Conservation (phyloP, 306 rosid genomes). For the Coriaria nepalensis region DNA sequence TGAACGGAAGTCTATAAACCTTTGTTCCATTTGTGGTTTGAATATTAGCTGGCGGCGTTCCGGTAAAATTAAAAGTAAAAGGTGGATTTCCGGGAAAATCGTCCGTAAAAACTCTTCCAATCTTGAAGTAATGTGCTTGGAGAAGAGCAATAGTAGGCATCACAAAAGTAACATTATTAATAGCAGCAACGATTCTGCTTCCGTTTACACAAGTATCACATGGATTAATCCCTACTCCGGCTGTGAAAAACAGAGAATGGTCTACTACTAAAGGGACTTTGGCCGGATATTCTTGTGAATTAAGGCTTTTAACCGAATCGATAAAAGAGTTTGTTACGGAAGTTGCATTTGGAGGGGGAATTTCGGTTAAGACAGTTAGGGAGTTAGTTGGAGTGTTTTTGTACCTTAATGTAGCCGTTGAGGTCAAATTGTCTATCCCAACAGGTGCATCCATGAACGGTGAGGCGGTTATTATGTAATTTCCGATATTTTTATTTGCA, state of each 20-base stretch:
- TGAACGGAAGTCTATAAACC: conserved; percentile 31
- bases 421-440: conserved; percentile 41
- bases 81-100: conserved; percentile 61
- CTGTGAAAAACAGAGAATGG: conserved; percentile 42
- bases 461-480: conserved; percentile 42
- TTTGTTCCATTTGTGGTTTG: conserved; percentile 48
- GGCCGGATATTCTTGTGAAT: conserved; percentile 45
- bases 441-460: conserved; percentile 77
- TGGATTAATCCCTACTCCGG: conserved; percentile 41
- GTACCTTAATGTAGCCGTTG: conserved; percentile 41
- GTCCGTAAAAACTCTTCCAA: conserved; percentile 41
- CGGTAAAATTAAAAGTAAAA: conserved; percentile 40
- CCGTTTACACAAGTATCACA: conserved; percentile 36
- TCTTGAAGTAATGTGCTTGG: conserved; percentile 51
- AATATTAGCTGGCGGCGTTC: conserved; percentile 30
- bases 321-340: conserved; percentile 22
- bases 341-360: conserved; percentile 58
- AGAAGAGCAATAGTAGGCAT: conserved; percentile 49
- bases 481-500: conserved; percentile 30
- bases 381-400: conserved; percentile 28
- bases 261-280: conserved; percentile 37
- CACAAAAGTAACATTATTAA: conserved; percentile 44
- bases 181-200: conserved; percentile 27
- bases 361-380: conserved; percentile 19
- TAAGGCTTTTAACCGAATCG: conserved; percentile 51